Percentiles rank a stretch among this genome's conserved stretches.
phyloP scores from a whole-genome alignment of 352 stramenopile genomes.

The Aphanomyces stellatus region DNA sequence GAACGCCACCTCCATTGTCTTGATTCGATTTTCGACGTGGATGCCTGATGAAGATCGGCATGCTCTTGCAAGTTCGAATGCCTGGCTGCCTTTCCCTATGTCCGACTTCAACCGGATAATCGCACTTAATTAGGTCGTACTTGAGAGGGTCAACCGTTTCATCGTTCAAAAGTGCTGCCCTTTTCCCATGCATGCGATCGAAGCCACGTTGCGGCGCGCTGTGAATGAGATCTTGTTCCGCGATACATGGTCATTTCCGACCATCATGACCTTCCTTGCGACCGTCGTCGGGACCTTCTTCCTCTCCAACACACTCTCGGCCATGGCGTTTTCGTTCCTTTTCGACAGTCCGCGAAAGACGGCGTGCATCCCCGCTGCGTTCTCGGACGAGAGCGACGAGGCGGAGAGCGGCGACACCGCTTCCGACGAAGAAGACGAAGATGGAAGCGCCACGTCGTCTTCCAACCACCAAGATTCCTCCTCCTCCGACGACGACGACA shows the following conservation, averaged over 20 bases:
- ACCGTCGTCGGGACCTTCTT: slow-evolving; percentile 6
- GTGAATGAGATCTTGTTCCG: slow-evolving; percentile 18
- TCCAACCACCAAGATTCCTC: too few relatives aligned
- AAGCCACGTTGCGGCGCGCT: slow-evolving; percentile 6
- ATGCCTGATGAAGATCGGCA: background rate
- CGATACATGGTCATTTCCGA: slow-evolving; percentile 10
- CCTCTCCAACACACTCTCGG: background rate
- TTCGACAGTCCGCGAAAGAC: background rate
- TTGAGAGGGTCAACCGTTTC: background rate
- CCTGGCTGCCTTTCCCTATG: background rate
- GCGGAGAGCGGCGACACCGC: background rate
- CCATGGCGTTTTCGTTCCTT: background rate
- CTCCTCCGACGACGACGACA: too few relatives aligned
- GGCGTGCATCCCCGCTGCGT: background rate
- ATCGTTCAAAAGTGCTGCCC: background rate
- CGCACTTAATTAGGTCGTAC: background rate
- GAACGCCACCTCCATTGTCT: background rate
- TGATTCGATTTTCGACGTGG: too few relatives aligned
- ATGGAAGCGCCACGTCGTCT: background rate
- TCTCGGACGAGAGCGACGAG: background rate
- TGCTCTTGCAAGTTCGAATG: background rate
- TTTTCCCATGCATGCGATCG: background rate
- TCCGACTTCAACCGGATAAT: background rate
- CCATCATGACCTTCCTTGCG: background rate
- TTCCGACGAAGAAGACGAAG: background rate